Evolutionary conservation across 768 basidiomycete species (phyloP), one percentile per base, ranked within the genome.

Genomic region (Russula compacta): DNA sequence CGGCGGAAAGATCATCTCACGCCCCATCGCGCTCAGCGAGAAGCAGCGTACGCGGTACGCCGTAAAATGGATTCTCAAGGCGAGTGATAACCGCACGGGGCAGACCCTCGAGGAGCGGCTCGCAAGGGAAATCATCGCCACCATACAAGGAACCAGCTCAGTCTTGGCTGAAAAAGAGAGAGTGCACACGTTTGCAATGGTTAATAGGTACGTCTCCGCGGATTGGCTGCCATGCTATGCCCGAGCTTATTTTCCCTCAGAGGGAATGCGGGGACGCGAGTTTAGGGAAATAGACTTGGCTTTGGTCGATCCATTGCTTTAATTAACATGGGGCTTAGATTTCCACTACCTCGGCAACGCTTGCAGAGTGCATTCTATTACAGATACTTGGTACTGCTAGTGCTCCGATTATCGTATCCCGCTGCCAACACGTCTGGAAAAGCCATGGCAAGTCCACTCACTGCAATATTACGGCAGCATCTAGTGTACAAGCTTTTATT

Each of bases 11-110:
- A 78, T 74, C n/a, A 71, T 84, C 11, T 72, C 78, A 47, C 81
- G 78, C 43, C 93, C 94, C 0, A 74, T 83, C 12, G 83, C 91
- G 1, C 76, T 97, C 59, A 84, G 78, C 55, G 92, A 93, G 74
- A 83, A 87, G 69, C 92, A 94, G 74, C 79, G 92, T 39, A 81
- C 83, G 48, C 79, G 82, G 38, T 79, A 76, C 51, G 93, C 84
- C 3, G 77, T 95, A 40, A 70, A 77, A 62, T 90, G 87, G 81
- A 84, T 97, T 15, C 65, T 92, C 48, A 74, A 83, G 6, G 84
- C 82, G 12, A 81, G 82, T 62, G 78, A 85, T 60, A 75, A 73
- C 58, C 78, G 79, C 44, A 70, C 78, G 0, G 87, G 86, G 24
- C 78, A 79, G 66, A 80, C 75, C 0, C 63, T 87, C 7, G 83